Percentiles rank a stretch among this genome's conserved stretches.
These are phyloP conservation scores for Arthrobotrys conoides DNA, from an alignment of 2,329 filamentous ascomycete genomes.

Conservation along the genomic window DNA sequence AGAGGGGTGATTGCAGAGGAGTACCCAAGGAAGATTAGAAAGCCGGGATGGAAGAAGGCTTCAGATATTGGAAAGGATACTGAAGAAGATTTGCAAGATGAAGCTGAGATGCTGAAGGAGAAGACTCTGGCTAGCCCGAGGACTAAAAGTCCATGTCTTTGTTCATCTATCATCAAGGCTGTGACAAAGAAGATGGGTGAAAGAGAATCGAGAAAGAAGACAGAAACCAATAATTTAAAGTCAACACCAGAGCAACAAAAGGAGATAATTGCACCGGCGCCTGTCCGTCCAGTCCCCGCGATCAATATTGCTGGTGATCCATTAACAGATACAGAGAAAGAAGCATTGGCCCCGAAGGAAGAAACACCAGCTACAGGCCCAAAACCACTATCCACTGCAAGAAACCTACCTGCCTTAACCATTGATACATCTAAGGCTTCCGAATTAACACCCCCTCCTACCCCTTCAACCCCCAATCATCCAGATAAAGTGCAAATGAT, in stretches of 20 bases:
- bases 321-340: not conserved
- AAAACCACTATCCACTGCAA: slow-evolving; percentile 8
- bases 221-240: not conserved
- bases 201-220: slow-evolving; percentile 8
- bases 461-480: not conserved
- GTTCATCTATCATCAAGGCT: slow-evolving; percentile 22
- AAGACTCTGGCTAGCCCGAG: not conserved
- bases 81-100: not conserved
- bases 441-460: slow-evolving; percentile 8
- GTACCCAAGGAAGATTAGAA: slow-evolving; percentile 25
- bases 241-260: not conserved
- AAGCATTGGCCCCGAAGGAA: not conserved
- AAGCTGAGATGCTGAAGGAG: not conserved
- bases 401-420: slow-evolving; percentile 17
- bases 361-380: slow-evolving; percentile 8
- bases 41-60: slow-evolving; percentile 18
- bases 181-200: slow-evolving; percentile 17
- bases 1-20: slow-evolving; percentile 51
- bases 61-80: slow-evolving; percentile 9
- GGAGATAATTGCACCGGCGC: slow-evolving; percentile 13
- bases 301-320: slow-evolving; percentile 15
- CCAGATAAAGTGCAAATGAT: slow-evolving; percentile 45
- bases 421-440: slow-evolving; percentile 40
- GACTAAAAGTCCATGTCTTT: not conserved
- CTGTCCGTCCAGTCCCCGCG: slow-evolving; percentile 1